Evolutionary conservation across 2,329 filamentous ascomycete genomes (phyloP).

Genomic region (Monosporascus sp.): DNA sequence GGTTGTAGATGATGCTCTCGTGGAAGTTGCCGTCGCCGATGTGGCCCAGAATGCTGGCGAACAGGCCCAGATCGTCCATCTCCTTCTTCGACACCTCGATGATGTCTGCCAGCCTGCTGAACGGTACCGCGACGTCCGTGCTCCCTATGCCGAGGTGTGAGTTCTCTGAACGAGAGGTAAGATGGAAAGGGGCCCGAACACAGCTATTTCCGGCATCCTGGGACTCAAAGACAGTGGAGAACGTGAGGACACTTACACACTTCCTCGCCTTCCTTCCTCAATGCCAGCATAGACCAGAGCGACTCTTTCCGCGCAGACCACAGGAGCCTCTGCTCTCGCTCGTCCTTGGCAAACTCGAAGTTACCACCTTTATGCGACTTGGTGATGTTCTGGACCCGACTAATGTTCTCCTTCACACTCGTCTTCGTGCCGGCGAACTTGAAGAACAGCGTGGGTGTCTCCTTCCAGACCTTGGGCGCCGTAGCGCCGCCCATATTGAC

Average conservation of each 20-base stretch:
- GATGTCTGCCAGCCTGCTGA: conserved; percentile 68
- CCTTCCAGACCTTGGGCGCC: conserved; percentile 64
- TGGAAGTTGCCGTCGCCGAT: conserved; percentile 96
- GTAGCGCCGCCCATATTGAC: conserved; percentile 72
- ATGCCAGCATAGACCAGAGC: conserved; percentile 75
- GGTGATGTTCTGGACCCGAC: conserved; percentile 62
- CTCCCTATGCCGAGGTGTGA: conserved; percentile 46
- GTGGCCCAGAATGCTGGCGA: conserved; percentile 83
- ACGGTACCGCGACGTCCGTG: conserved; percentile 79
- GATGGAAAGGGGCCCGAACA: too few species aligned
- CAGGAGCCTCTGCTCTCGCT: conserved; percentile 65
- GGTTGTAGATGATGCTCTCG: conserved; percentile 84
- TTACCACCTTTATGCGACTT: conserved; percentile 56
- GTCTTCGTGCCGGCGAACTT: conserved; percentile 77
- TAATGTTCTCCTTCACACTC: conserved; percentile 73
- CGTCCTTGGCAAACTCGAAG: conserved; percentile 73
- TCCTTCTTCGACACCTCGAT: conserved; percentile 83
- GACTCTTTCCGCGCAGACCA: conserved; percentile 81
- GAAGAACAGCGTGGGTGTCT: conserved; percentile 75
- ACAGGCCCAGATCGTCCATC: conserved; percentile 78
- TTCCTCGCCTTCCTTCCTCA: conserved; percentile 60
- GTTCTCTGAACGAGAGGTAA: not conserved
- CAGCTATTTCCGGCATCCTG: too few species aligned
- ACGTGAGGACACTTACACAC: conserved; percentile 61
- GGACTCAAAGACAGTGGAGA: conserved; percentile 14